phyloP scores from a whole-genome alignment of 1,284 basidiomycete species.

The Boletus mariae region DNA sequence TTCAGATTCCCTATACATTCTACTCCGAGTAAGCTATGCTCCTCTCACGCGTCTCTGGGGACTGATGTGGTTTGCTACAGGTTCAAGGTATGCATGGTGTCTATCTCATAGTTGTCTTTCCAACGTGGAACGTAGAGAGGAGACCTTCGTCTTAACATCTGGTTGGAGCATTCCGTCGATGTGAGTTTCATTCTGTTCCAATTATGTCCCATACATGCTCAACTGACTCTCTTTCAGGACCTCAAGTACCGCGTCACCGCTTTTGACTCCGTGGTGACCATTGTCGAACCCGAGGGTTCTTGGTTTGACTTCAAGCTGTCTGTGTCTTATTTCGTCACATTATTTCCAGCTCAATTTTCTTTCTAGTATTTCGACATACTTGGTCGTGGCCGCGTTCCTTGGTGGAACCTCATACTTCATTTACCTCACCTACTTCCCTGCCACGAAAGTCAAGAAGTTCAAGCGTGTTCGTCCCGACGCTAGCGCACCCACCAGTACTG shows the following conservation, averaged over 20 bases:
- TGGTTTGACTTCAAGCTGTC: constrained; percentile 82
- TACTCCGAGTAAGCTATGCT: constrained; percentile 73
- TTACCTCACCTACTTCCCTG: constrained; percentile 66
- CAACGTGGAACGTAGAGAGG: constrained; percentile 50
- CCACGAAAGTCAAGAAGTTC: constrained; percentile 40
- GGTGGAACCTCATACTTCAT: constrained; percentile 65
- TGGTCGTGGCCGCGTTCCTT: constrained; percentile 64
- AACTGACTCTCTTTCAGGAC: constrained; percentile 37
- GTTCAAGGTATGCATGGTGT: constrained; percentile 51
- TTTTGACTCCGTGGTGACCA: constrained; percentile 75
- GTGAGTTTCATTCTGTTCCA: constrained; percentile 39
- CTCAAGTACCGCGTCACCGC: constrained; percentile 62
- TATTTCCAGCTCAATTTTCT: constrained; percentile 4
- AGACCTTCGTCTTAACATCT: constrained; percentile 75
- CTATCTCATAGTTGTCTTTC: not conserved
- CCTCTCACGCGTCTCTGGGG: not conserved
- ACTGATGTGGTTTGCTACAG: constrained; percentile 36
- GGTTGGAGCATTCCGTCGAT: constrained; percentile 69
- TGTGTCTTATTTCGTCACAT: constrained; percentile 25
- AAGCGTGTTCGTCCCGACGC: constrained; percentile 37
- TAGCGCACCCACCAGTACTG: constrained; percentile 55
- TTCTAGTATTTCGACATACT: constrained; percentile 72
- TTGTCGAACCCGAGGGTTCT: constrained; percentile 79
- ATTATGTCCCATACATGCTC: constrained; percentile 1
- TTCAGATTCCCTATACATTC: constrained; percentile 73